These are phyloP conservation scores for Geotrichum fermentans DNA, from an alignment of 1,139 yeast genomes.

Conservation along the genomic window DNA sequence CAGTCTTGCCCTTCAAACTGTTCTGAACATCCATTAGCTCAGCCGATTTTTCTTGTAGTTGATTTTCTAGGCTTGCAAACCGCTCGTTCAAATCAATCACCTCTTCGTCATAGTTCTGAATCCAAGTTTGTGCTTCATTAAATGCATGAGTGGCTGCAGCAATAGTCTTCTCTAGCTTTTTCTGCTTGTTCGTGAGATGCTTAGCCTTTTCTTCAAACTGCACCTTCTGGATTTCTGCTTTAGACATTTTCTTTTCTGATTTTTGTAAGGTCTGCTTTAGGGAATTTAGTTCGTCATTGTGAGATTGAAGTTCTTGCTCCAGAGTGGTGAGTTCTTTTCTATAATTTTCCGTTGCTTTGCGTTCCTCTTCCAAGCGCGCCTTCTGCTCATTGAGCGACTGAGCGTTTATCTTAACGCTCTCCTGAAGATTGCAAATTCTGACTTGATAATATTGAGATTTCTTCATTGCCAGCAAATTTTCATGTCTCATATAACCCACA, in stretches of 20 bases:
- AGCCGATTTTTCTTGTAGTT: slow-evolving; percentile 52
- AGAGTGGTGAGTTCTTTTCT: slow-evolving; percentile 40
- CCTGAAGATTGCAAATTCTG: slow-evolving; percentile 43
- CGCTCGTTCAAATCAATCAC: slow-evolving; percentile 36
- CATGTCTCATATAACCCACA: slow-evolving; percentile 57
- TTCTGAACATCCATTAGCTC: slow-evolving; percentile 59
- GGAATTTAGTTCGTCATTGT: slow-evolving; percentile 29
- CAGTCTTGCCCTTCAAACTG: slow-evolving; percentile 68
- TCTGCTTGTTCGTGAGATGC: slow-evolving; percentile 52
- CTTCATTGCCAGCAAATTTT: slow-evolving; percentile 55
- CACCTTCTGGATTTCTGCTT: slow-evolving; percentile 47
- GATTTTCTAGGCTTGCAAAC: slow-evolving; percentile 43
- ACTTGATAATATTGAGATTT: slow-evolving; percentile 57
- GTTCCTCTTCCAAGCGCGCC: slow-evolving; percentile 45
- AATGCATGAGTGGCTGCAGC: slow-evolving; percentile 39
- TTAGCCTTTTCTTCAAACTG: slow-evolving; percentile 71
- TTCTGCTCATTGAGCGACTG: slow-evolving; percentile 46
- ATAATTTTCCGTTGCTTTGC: slow-evolving; percentile 43
- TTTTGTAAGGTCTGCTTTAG: slow-evolving; percentile 30
- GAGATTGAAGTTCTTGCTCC: slow-evolving; percentile 40
- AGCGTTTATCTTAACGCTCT: slow-evolving; percentile 37
- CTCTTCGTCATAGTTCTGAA: slow-evolving; percentile 46
- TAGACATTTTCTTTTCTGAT: slow-evolving; percentile 30
- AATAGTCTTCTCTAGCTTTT: slow-evolving; percentile 53
- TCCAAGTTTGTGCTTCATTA: slow-evolving; percentile 46